These are phyloP conservation scores for Schwanniomyces polymorphus DNA, from an alignment of 805 yeast genomes.

Conservation along the genomic window DNA sequence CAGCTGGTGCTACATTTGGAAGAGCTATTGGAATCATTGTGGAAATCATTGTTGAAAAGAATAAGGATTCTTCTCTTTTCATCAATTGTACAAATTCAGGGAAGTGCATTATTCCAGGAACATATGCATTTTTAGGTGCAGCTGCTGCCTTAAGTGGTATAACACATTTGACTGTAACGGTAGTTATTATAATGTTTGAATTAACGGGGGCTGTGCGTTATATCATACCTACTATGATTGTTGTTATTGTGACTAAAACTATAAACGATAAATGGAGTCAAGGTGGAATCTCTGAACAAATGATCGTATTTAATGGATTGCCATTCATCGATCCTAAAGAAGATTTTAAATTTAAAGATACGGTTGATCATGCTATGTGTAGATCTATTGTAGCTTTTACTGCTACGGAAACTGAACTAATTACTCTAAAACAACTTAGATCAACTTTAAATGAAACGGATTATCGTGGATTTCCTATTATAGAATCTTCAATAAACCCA, in stretches of 20 bases:
- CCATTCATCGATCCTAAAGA: conserved; percentile 79
- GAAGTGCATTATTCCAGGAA: conserved; percentile 82
- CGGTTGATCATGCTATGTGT: conserved; percentile 63
- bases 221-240: conserved; percentile 94
- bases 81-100: conserved; percentile 30
- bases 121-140: conserved; percentile 94
- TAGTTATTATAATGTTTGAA: conserved; percentile 94
- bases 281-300: conserved; percentile 93
- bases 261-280: conserved; percentile 71
- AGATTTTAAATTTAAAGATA: conserved; percentile 51
- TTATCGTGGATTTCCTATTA: conserved; percentile 56
- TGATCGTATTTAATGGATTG: conserved; percentile 83
- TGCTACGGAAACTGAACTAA: conserved; percentile 18
- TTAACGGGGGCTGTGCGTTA: conserved; percentile 92
- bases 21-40: conserved; percentile 78
- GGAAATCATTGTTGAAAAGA: conserved; percentile 38
- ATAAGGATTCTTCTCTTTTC: conserved; percentile 36
- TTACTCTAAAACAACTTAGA: conserved; percentile 34
- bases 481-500: conserved; percentile 37
- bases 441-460: conserved; percentile 29
- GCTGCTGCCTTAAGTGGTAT: conserved; percentile 95
- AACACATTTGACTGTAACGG: conserved; percentile 88
- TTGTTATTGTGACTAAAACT: conserved; percentile 81
- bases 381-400: conserved; percentile 38
- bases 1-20: conserved; percentile 94